Conservation (phyloP, 148 eudicot species). For the Diospyros kaki region DNA sequence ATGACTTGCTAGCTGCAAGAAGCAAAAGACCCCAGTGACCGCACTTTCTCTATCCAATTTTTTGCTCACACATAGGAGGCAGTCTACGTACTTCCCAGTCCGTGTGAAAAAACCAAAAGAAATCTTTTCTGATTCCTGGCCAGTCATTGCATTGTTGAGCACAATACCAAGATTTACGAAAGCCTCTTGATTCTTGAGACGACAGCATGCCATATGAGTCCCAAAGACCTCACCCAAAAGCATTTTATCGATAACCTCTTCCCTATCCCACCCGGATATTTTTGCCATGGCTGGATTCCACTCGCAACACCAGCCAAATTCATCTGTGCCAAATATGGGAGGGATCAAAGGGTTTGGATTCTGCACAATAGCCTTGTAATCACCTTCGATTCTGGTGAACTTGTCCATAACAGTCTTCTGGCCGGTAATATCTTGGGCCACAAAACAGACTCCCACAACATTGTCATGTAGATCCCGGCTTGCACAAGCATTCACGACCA, state of each 20-base stretch:
- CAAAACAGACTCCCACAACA: conserved; percentile 81
- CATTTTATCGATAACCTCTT: conserved; percentile 75
- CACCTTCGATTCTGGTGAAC: conserved; percentile 88
- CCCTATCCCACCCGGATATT: conserved; percentile 57
- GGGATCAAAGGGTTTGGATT: conserved; percentile 90
- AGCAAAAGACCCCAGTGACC: conserved; percentile 78
- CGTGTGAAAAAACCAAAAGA: conserved; percentile 73
- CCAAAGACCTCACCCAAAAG: conserved; percentile 89
- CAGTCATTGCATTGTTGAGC: conserved; percentile 65
- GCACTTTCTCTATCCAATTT: conserved; percentile 63
- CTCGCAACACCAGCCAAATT: conserved; percentile 92
- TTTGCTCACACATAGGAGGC: conserved; percentile 70
- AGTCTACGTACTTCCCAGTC: conserved; percentile 62
- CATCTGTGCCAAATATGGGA: conserved; percentile 85
- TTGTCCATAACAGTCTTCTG: conserved; percentile 88
- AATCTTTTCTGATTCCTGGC: conserved; percentile 61
- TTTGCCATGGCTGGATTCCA: conserved; percentile 90
- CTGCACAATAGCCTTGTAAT: conserved; percentile 83
- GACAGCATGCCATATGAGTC: conserved; percentile 53
- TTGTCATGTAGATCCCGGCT: conserved; percentile 58
- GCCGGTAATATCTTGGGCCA: conserved; percentile 81
- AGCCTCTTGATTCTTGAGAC: conserved; percentile 78
- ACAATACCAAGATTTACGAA: conserved; percentile 67
- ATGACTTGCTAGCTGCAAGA: conserved; percentile 90
- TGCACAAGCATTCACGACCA: conserved; percentile 85